A percentile compares a stretch with the other conserved stretches of the same genome.
Evolutionary conservation across 2,329 filamentous ascomycete species (phyloP).

Genomic region (Metarhizium rileyi): DNA sequence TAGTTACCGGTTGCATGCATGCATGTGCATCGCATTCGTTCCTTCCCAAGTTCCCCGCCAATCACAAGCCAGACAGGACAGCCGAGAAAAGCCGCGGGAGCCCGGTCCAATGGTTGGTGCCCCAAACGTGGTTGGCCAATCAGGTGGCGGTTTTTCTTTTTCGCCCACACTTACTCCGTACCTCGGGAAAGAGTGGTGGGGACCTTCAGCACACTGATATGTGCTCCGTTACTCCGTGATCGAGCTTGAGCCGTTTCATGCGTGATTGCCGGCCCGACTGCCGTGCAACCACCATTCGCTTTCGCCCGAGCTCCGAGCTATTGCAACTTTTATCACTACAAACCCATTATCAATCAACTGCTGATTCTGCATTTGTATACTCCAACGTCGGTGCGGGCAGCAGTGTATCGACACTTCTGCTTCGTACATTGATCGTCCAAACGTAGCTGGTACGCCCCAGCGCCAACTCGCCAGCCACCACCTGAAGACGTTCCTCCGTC

Average conservation of each 20-base stretch:
- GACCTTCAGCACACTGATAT: too few relatives aligned
- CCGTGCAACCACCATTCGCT: neutral
- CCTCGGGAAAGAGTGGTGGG: too few relatives aligned
- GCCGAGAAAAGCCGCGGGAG: conserved; percentile 25
- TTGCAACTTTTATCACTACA: neutral
- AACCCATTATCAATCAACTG: neutral
- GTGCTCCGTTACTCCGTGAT: too few relatives aligned
- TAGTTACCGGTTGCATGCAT: neutral
- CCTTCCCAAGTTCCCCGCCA: conserved; percentile 1
- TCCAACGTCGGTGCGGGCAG: neutral
- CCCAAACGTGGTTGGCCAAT: conserved; percentile 21
- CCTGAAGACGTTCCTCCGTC: neutral
- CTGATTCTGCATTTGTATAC: neutral
- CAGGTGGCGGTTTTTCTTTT: neutral
- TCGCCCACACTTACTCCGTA: too few relatives aligned
- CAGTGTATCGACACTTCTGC: neutral
- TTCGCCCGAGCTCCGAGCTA: conserved; percentile 1
- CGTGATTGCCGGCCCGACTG: neutral
- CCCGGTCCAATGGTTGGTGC: conserved; percentile 13
- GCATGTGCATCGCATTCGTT: neutral
- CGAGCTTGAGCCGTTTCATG: neutral
- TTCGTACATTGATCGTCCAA: neutral
- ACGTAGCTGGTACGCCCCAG: neutral
- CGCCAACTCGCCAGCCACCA: neutral
- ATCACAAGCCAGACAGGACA: conserved; percentile 11